Base-by-base conservation (phyloP, 148 eudicot species). In the Euryodendron excelsum region DNA sequence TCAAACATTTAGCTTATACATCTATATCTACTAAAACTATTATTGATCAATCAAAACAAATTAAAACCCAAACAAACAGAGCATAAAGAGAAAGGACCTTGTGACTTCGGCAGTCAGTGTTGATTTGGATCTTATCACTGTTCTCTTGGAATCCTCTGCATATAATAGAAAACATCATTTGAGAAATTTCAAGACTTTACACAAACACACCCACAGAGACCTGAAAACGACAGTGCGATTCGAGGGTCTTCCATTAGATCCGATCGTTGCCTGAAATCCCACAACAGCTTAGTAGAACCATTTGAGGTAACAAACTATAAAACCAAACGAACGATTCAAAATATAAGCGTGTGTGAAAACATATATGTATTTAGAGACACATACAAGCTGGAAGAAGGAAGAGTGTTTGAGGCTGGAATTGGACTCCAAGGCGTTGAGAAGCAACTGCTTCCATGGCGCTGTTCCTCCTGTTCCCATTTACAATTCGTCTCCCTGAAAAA, bases 221-320 rank as follows among this genome's bases (percentile, higher is more conserved):
- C 96, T 86, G 88, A 95, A 95, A 81, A 93, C 98, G 30, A 93
- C 97, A 20, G 97, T 93, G 58, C 99, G 97, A 87, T 90, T 95
- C 6, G 93, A 82, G 39, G 98, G 97, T 77, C 70, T 69, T 4
- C 72, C 72, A 12, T 69, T 69, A 44, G 72, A 44, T 44, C 72
- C 72, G 53, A 69, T 44, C 48, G 72, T 69, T 23, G 72, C 72
- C 72, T 69, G 45, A 69, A 39, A n/a, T 41, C 72, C 72, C 53
- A 41, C 12, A 69, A 39, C 30, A 2, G 52, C 11, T 11, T 2
- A 69, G 41, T 44, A 15, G 23, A 41, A 12, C 25, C 52, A 41
- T 41, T 41, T 28, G 3, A 23, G 3, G 20, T 67, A 25, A 47
- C 3, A 18, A 30, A 71, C 0, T 3, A 63, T 5, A 48, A 31